A percentile compares a stretch with the other conserved stretches of the same genome.
These are phyloP conservation scores for Acacia pycnantha DNA, from an alignment of 331 rosid genomes.

Conservation along the genomic window DNA sequence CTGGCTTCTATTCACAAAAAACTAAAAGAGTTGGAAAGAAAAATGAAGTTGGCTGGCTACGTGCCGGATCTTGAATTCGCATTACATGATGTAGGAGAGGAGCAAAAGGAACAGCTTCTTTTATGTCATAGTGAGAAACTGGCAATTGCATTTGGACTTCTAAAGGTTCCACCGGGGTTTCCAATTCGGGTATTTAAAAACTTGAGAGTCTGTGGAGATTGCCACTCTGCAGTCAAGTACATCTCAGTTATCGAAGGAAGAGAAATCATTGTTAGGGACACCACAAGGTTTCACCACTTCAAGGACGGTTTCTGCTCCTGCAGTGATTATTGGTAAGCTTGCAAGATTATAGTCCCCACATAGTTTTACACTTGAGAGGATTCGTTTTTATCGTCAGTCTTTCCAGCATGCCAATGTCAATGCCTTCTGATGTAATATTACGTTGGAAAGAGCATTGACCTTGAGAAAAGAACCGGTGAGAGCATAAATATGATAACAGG, in stretches of 20 bases:
- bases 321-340: not conserved
- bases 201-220: not conserved
- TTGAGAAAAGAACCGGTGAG: not conserved
- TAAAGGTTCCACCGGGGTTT: not conserved
- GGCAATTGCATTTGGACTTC: not conserved
- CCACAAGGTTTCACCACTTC: slow-evolving; percentile 2
- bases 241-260: not conserved
- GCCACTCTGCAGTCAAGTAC: not conserved
- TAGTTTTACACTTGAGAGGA: not conserved
- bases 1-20: not conserved
- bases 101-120: not conserved
- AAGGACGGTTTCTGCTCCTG: not conserved
- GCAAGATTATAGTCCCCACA: not conserved
- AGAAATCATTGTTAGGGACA: not conserved
- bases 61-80: not conserved
- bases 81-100: not conserved
- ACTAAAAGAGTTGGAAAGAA: not conserved
- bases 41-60: not conserved
- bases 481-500: not conserved
- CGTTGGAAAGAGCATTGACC: not conserved
- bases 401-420: not conserved
- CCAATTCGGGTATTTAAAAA: not conserved
- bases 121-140: not conserved
- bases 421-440: not conserved
- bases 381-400: not conserved